Percentiles rank a stretch among this genome's conserved stretches.
Conservation (phyloP, 371 early-diverging fungal genomes). For the Chytridiales sp. region DNA sequence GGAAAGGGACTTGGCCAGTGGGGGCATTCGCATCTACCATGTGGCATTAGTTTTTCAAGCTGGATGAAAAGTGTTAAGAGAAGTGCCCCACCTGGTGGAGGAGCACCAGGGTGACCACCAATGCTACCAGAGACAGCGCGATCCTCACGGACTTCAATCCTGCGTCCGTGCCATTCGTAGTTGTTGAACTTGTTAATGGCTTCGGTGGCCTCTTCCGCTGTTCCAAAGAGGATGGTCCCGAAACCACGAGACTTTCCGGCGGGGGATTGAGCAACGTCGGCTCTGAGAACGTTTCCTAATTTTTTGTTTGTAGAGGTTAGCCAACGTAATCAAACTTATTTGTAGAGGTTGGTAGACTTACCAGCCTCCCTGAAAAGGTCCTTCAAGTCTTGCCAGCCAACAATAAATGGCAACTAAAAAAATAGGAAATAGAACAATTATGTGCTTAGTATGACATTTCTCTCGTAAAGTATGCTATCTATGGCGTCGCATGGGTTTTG, state of each 20-base stretch:
- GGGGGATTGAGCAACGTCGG: conserved; percentile 60
- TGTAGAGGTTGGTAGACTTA: conserved; percentile 4
- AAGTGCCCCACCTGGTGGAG: no score
- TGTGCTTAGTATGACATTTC: not conserved
- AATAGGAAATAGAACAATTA: not conserved
- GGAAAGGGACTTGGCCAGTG: conserved; percentile 16
- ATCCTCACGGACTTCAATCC: conserved; percentile 46
- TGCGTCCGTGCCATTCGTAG: conserved; percentile 43
- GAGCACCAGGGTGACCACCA: conserved; percentile 8
- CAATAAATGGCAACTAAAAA: conserved; percentile 65
- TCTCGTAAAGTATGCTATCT: no score
- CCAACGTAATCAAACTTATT: not conserved
- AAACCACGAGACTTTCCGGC: conserved; percentile 69
- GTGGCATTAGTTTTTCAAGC: no score
- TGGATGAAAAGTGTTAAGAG: no score
- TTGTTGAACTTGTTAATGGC: conserved; percentile 41
- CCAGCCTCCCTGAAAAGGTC: conserved; percentile 77
- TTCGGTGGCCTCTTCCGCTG: conserved; percentile 57
- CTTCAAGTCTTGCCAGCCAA: conserved; percentile 81
- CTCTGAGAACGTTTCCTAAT: conserved; percentile 62
- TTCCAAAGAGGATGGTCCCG: conserved; percentile 66
- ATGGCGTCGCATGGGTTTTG: no score
- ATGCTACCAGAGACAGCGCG: conserved; percentile 29
- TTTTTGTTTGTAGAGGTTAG: conserved; percentile 27
- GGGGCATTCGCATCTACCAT: conserved; percentile 57